Evolutionary conservation across 2,329 filamentous ascomycete genomes (phyloP).

Genomic region (Aspergillus sp.): DNA sequence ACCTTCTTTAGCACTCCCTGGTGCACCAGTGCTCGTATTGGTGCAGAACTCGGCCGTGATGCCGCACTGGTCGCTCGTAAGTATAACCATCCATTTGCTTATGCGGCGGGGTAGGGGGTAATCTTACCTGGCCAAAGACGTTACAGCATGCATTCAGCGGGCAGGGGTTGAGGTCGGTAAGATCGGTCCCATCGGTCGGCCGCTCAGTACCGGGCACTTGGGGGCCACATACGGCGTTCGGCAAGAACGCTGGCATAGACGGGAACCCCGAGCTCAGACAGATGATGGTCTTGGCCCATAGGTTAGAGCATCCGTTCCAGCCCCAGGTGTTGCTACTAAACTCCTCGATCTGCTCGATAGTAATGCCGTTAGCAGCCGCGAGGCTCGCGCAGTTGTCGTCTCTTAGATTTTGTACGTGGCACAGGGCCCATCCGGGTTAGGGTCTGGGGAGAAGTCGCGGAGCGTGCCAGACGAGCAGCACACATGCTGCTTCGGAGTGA

Average conservation of each 20-base stretch:
- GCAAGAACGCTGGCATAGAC: conserved; percentile 32
- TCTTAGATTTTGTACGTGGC: conserved; percentile 22
- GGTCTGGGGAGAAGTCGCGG: conserved; percentile 29
- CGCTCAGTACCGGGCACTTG: conserved; percentile 30
- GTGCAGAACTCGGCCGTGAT: conserved; percentile 37
- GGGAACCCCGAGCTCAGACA: conserved; percentile 35
- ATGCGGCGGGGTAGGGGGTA: too few species aligned
- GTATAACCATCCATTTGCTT: too few species aligned
- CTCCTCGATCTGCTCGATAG: conserved; percentile 26
- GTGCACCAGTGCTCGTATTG: conserved; percentile 19
- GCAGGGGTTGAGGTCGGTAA: conserved; percentile 39
- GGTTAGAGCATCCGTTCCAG: conserved; percentile 31
- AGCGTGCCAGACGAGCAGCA: conserved; percentile 31
- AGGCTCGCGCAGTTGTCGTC: conserved; percentile 30
- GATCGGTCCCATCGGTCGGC: conserved; percentile 21
- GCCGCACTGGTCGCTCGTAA: too few species aligned
- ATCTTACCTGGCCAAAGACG: conserved; percentile 37
- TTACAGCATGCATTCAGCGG: conserved; percentile 35
- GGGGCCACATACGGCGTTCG: conserved; percentile 39
- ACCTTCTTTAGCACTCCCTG: conserved; percentile 25
- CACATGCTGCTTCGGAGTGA: conserved; percentile 25
- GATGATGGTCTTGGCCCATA: conserved; percentile 24
- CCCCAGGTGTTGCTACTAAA: conserved; percentile 39
- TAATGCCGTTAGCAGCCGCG: conserved; percentile 26
- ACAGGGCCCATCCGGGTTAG: conserved; percentile 30